Percentiles rank a stretch among this genome's conserved stretches.
These are phyloP conservation scores for Scedosporium dehoogii DNA, from an alignment of 2,329 filamentous ascomycete genomes.

Conservation along the genomic window DNA sequence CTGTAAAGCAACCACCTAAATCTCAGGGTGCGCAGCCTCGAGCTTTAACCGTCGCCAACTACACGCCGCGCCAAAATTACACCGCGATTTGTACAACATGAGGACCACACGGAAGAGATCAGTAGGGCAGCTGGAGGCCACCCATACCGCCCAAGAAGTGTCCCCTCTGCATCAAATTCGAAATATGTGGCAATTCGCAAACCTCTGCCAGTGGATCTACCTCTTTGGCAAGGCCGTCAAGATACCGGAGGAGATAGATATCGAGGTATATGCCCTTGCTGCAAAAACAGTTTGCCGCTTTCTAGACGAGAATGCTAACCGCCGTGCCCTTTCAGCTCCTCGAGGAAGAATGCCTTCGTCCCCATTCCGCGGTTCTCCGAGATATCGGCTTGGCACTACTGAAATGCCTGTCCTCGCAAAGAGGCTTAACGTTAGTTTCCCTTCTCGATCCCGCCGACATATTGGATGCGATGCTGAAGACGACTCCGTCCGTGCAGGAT, in stretches of 20 bases:
- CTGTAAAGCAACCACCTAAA: too few species aligned
- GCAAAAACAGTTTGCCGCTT: neutral
- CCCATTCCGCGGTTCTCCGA: conserved; percentile 61
- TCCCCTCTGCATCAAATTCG: conserved; percentile 43
- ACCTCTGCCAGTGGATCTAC: conserved; percentile 85
- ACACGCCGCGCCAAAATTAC: conserved; percentile 13
- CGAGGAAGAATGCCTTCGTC: conserved; percentile 79
- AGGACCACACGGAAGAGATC: conserved; percentile 12
- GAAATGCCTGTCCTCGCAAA: conserved; percentile 89
- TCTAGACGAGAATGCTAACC: too few species aligned
- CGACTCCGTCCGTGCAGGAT: conserved; percentile 37
- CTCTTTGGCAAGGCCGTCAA: conserved; percentile 85
- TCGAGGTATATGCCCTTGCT: conserved; percentile 55
- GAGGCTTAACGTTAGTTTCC: conserved; percentile 70
- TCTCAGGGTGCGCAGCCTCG: neutral
- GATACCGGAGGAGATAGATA: conserved; percentile 78
- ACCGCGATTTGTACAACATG: conserved; percentile 19
- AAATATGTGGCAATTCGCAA: conserved; percentile 93
- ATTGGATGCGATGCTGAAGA: neutral
- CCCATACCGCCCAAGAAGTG: neutral
- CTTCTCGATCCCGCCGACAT: neutral
- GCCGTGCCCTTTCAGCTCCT: conserved; percentile 45
- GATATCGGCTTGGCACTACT: conserved; percentile 79
- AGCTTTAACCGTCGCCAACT: neutral
- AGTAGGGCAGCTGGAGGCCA: neutral